Conservation (phyloP, 2,329 filamentous ascomycete genomes). For the Tricladium varicosporioides region DNA sequence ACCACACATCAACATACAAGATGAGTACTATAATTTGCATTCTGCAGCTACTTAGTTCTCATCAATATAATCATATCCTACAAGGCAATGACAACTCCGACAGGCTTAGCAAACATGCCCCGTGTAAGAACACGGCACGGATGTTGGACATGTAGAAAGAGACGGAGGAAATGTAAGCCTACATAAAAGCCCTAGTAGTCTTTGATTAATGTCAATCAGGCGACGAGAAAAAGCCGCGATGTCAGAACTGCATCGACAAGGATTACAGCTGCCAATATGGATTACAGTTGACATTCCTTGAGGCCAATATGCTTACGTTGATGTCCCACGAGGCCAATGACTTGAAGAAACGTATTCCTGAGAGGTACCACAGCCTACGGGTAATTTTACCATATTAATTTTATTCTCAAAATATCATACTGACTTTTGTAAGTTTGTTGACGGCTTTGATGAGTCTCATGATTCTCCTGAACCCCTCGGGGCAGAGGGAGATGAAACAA, state of each 20-base stretch:
- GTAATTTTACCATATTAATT: not conserved
- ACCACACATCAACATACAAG: too few relatives aligned
- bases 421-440: not conserved
- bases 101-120: not conserved
- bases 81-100: not conserved
- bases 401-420: not conserved
- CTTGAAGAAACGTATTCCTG: not conserved
- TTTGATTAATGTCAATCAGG: too few relatives aligned
- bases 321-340: not conserved
- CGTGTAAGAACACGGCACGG: slow-evolving; percentile 5
- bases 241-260: slow-evolving; percentile 46
- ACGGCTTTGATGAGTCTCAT: not conserved
- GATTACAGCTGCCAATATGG: slow-evolving; percentile 49
- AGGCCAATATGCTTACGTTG: slow-evolving; percentile 39
- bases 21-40: too few relatives aligned
- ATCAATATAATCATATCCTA: not conserved
- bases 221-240: slow-evolving; percentile 49
- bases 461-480: not conserved
- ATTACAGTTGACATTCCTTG: slow-evolving; percentile 45
- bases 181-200: slow-evolving; percentile 32
- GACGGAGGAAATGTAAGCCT: slow-evolving; percentile 18
- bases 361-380: not conserved
- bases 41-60: slow-evolving; percentile 19
- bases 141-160: slow-evolving; percentile 15
- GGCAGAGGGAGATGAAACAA: not conserved